phyloP scores from a whole-genome alignment of 805 yeast species.

The Sugiyamaella americana region DNA sequence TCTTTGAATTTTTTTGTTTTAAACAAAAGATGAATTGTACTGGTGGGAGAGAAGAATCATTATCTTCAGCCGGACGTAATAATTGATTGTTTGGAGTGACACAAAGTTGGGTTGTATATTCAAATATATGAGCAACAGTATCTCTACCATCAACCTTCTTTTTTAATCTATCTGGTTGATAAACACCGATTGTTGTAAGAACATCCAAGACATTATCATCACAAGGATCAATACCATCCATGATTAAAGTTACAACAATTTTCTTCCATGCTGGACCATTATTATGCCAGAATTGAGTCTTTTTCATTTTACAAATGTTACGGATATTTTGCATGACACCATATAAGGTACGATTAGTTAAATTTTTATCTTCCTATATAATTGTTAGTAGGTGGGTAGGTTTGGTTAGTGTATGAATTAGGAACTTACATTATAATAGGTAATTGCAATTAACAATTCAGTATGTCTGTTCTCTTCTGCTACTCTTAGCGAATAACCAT shows the following conservation, averaged over 20 bases:
- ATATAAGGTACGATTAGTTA: conserved; percentile 55
- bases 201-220: conserved; percentile 57
- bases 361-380: conserved; percentile 47
- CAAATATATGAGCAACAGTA: conserved; percentile 60
- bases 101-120: conserved; percentile 51
- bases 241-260: conserved; percentile 55
- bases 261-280: conserved; percentile 58
- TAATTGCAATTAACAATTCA: conserved; percentile 55
- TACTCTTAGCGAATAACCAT: conserved; percentile 52
- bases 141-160: conserved; percentile 52
- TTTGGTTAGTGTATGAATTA: too few species aligned
- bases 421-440: conserved; percentile 48
- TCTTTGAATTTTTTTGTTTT: conserved; percentile 57
- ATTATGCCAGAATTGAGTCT: conserved; percentile 42
- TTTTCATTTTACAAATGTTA: conserved; percentile 47
- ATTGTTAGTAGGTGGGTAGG: background rate
- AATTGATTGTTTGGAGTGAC: conserved; percentile 40
- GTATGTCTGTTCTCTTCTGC: conserved; percentile 53
- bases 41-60: conserved; percentile 45
- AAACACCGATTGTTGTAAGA: conserved; percentile 58
- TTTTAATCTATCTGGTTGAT: conserved; percentile 62
- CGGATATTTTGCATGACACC: conserved; percentile 61
- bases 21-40: conserved; percentile 56
- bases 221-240: conserved; percentile 62
- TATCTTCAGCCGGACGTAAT: conserved; percentile 50